Evolutionary conservation across 2,329 filamentous ascomycete genomes (phyloP).

Genomic region (Ceratocystis albifundus): DNA sequence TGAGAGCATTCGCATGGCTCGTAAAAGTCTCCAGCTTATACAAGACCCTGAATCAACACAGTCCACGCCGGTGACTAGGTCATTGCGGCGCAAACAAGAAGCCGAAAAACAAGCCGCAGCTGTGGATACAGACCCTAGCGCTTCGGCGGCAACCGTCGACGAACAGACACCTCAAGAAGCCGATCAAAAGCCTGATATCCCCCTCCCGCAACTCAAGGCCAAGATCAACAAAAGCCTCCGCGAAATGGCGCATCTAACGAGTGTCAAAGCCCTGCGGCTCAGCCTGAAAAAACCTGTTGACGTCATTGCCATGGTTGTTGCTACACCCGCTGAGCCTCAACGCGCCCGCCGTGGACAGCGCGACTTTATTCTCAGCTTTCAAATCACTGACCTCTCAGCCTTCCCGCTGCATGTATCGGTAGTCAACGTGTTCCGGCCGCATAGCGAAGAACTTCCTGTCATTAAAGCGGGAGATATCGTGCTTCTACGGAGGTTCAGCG

Average conservation of each 20-base stretch:
- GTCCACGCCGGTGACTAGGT: not conserved
- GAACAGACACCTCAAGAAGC: slow-evolving; percentile 13
- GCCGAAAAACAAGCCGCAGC: not conserved
- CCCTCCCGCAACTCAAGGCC: slow-evolving; percentile 32
- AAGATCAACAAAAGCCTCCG: slow-evolving; percentile 39
- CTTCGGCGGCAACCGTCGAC: not conserved
- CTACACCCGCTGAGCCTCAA: slow-evolving; percentile 39
- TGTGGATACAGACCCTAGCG: not conserved
- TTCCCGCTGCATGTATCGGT: slow-evolving; percentile 41
- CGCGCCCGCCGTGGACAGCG: slow-evolving; percentile 47
- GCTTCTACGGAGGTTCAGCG: slow-evolving; percentile 45
- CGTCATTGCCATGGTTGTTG: slow-evolving; percentile 44
- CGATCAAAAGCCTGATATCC: slow-evolving; percentile 26
- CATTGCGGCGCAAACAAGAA: not conserved
- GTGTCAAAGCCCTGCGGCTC: slow-evolving; percentile 42
- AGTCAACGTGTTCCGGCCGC: slow-evolving; percentile 47
- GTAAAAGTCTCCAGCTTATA: slow-evolving; percentile 7
- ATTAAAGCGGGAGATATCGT: slow-evolving; percentile 47
- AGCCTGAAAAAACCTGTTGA: slow-evolving; percentile 33
- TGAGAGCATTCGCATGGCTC: slow-evolving; percentile 12
- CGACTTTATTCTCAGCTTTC: slow-evolving; percentile 49
- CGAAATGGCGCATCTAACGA: slow-evolving; percentile 42
- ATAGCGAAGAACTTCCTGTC: slow-evolving; percentile 45
- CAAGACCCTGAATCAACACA: not conserved
- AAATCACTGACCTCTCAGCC: slow-evolving; percentile 45